Evolutionary conservation across 164 flowering plant species (phyloP), one percentile per base, ranked within the genome.

Genomic region (Euptelea pleiosperma): DNA sequence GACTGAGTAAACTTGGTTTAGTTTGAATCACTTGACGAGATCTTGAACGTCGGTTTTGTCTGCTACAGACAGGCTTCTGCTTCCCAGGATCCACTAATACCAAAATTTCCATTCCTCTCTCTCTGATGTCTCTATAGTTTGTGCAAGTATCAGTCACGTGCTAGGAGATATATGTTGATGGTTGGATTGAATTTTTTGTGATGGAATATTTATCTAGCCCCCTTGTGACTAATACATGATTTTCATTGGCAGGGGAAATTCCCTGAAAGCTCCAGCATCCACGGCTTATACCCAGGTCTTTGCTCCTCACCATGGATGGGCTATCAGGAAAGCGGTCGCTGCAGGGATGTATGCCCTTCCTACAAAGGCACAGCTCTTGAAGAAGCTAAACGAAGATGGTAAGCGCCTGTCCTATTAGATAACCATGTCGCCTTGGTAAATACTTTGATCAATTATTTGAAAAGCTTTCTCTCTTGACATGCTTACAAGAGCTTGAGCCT

Each of bases 321-420:
- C 77, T 28, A 80, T 85, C 55, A 78, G 95, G 61, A 85, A 73
- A 68, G 95, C 86, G 57, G 95, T 87, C 36, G 81, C 84, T 61
- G 89, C 86, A 14, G 91, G 95, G 73, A 84, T 87, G 91, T 87
- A 85, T 72, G 82, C 84, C 29, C 82, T 87, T 52, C 95, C 95
- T 12, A 77, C 95, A n/a, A 80, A 59, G 43, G 62, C 72, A 19
- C 86, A 82, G 52, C 71, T 87, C 26, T 57, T 87, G 65, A 78
- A 49, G 64, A 85, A 78, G 76, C 81, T 87, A 21, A 83, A 87
- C 69, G 95, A 87, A 71, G 84, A 83, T 66, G 95, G 94, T 84
- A 46, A 74, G 81, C 77, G 21, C 37, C 24, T 69, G 44, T 3
- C 40, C 0, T 22, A 12, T 40, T 26, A 18, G 3, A 29, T 7